A percentile compares a stretch with the other conserved stretches of the same genome.
These are phyloP conservation scores for Cyberlindnera mrakii DNA, from an alignment of 805 yeast genomes.

Conservation along the genomic window DNA sequence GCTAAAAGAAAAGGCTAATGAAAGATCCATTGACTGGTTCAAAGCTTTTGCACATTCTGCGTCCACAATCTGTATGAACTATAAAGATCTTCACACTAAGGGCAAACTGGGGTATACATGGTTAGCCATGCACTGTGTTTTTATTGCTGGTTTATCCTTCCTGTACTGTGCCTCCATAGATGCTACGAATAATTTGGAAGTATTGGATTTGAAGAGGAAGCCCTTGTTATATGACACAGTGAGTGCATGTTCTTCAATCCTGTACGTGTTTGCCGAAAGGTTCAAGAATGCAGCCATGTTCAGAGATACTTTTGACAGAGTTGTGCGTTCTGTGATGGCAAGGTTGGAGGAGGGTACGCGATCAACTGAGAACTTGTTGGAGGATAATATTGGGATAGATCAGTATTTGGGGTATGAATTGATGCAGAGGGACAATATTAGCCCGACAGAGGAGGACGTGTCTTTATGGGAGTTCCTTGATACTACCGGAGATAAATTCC, in stretches of 20 bases:
- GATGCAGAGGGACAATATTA: background rate
- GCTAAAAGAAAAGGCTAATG: conserved; percentile 9
- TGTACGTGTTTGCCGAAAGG: conserved; percentile 26
- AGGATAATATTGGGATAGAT: conserved; percentile 14
- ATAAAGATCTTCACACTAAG: conserved; percentile 22
- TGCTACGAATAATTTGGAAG: conserved; percentile 9
- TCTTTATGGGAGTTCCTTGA: conserved; percentile 28
- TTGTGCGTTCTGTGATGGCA: conserved; percentile 17
- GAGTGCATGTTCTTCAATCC: conserved; percentile 24
- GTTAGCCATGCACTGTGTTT: conserved; percentile 28
- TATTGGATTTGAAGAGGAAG: conserved; percentile 22
- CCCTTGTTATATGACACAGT: conserved; percentile 26
- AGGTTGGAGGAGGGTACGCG: conserved; percentile 7
- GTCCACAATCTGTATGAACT: conserved; percentile 25
- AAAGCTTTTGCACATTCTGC: conserved; percentile 28
- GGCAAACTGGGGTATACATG: conserved; percentile 26
- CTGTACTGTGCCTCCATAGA: conserved; percentile 29
- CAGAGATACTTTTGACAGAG: conserved; percentile 25
- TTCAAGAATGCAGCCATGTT: conserved; percentile 23
- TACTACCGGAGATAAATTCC: conserved; percentile 25
- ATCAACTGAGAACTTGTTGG: conserved; percentile 4
- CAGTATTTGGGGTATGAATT: conserved; percentile 8
- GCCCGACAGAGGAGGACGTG: background rate
- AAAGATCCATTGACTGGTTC: conserved; percentile 27
- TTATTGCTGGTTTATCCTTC: conserved; percentile 27